phyloP scores from a whole-genome alignment of 768 basidiomycete genomes.

The Suillus occidentalis region DNA sequence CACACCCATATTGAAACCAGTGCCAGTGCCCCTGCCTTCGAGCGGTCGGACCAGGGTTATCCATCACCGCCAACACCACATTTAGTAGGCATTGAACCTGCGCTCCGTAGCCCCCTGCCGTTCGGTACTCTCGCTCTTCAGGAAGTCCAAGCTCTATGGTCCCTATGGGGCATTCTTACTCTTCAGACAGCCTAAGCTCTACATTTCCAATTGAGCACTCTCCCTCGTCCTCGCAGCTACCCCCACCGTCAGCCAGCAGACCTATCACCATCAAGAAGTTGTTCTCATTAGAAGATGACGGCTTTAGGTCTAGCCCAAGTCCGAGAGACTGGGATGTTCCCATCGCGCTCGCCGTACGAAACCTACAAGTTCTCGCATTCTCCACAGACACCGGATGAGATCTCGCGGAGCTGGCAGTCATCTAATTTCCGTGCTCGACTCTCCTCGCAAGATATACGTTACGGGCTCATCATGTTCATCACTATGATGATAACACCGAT shows the following conservation, averaged over 20 bases:
- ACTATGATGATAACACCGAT: constrained; percentile 29
- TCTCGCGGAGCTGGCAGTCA: constrained; percentile 29
- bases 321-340: constrained; percentile 21
- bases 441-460: constrained; percentile 32
- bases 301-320: constrained; percentile 23
- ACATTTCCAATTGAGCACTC: constrained; percentile 19
- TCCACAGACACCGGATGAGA: constrained; percentile 30
- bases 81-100: constrained; percentile 14
- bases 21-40: constrained; percentile 5
- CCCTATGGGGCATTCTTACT: constrained; percentile 21
- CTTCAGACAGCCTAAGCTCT: constrained; percentile 5
- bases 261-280: constrained; percentile 32
- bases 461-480: constrained; percentile 19
- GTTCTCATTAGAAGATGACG: constrained; percentile 25
- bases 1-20: constrained; percentile 25
- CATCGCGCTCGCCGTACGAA: constrained; percentile 25
- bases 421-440: constrained; percentile 24
- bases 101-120: constrained; percentile 8
- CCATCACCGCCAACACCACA: constrained; percentile 1
- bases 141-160: background rate
- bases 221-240: constrained; percentile 19
- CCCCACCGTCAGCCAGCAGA: constrained; percentile 29
- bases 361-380: constrained; percentile 27
- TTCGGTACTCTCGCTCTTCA: constrained; percentile 10
- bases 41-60: constrained; percentile 18